Percentiles rank a stretch among this genome's conserved stretches.
These are phyloP conservation scores for Hypoxylon subgilvum DNA, from an alignment of 495 filamentous ascomycete species.

Conservation along the genomic window DNA sequence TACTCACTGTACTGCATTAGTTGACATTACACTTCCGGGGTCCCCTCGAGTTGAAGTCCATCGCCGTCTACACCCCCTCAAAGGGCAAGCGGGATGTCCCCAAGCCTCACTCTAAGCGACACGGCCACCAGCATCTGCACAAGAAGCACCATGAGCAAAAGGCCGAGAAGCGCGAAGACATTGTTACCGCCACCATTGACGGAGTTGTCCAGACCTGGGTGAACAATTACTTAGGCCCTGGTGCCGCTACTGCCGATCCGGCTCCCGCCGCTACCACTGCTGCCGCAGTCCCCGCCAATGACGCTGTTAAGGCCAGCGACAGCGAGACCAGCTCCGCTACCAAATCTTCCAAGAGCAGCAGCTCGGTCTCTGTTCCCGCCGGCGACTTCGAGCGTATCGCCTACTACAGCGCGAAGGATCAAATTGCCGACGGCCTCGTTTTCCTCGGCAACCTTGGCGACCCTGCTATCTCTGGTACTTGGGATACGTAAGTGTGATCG, in stretches of 20 bases:
- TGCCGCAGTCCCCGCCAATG: neutral
- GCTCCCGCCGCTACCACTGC: conserved; percentile 9
- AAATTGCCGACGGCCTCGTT: conserved; percentile 60
- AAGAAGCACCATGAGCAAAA: conserved; percentile 40
- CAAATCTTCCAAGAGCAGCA: neutral
- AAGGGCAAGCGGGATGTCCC: conserved; percentile 32
- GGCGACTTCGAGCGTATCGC: conserved; percentile 48
- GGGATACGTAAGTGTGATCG: conserved; percentile 55
- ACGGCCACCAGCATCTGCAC: conserved; percentile 44
- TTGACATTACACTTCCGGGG: conserved; percentile 74
- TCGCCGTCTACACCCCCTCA: conserved; percentile 66
- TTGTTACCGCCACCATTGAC: conserved; percentile 67
- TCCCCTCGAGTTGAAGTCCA: conserved; percentile 64
- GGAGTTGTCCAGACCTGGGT: conserved; percentile 66
- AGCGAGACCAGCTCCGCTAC: neutral
- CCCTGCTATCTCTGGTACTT: conserved; percentile 60
- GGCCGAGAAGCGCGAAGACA: conserved; percentile 26
- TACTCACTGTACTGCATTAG: too few species aligned
- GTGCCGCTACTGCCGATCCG: conserved; percentile 13
- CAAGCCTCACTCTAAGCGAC: conserved; percentile 46
- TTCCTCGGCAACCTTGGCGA: conserved; percentile 72
- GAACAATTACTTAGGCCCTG: conserved; percentile 62
- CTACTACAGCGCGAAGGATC: conserved; percentile 62
- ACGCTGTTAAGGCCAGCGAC: neutral
- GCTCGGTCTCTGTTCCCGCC: conserved; percentile 30